These are phyloP conservation scores for Fusarium circinatum DNA, from an alignment of 2,329 filamentous ascomycete genomes.

Conservation along the genomic window DNA sequence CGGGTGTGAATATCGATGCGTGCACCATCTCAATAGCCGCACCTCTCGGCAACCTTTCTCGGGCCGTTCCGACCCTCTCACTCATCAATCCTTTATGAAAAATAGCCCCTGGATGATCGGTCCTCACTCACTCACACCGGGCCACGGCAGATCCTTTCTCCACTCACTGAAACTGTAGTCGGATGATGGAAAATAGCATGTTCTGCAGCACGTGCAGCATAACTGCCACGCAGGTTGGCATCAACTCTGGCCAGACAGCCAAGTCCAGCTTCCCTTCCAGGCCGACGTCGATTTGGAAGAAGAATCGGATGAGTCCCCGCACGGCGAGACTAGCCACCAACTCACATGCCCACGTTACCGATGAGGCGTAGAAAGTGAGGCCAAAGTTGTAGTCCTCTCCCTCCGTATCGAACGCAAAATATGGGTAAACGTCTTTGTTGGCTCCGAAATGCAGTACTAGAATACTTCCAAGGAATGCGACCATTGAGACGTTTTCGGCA, in stretches of 20 bases:
- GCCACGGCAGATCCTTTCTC: conserved; percentile 9
- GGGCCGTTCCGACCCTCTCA: conserved; percentile 41
- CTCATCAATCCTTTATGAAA: conserved; percentile 5
- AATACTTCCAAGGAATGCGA: conserved; percentile 73
- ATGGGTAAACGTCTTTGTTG: conserved; percentile 75
- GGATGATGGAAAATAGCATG: conserved; percentile 76
- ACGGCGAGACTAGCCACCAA: conserved; percentile 70
- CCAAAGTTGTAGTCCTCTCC: conserved; percentile 67
- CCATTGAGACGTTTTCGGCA: conserved; percentile 75
- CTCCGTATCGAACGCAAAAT: conserved; percentile 70
- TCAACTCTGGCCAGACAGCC: conserved; percentile 72
- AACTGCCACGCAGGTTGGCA: conserved; percentile 73
- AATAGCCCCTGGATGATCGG: conserved; percentile 4
- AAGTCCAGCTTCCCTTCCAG: conserved; percentile 73
- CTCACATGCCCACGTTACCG: conserved; percentile 75
- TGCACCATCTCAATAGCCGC: conserved; percentile 14
- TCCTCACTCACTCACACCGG: background rate
- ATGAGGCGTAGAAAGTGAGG: conserved; percentile 71
- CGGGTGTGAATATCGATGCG: background rate
- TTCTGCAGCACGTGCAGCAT: conserved; percentile 77
- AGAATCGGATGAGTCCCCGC: conserved; percentile 65
- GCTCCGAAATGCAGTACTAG: conserved; percentile 73
- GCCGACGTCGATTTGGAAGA: conserved; percentile 71
- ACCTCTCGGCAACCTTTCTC: conserved; percentile 28
- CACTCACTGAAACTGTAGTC: conserved; percentile 64